Conservation (phyloP, 1,139 yeast species). For the Taphrina populina region DNA sequence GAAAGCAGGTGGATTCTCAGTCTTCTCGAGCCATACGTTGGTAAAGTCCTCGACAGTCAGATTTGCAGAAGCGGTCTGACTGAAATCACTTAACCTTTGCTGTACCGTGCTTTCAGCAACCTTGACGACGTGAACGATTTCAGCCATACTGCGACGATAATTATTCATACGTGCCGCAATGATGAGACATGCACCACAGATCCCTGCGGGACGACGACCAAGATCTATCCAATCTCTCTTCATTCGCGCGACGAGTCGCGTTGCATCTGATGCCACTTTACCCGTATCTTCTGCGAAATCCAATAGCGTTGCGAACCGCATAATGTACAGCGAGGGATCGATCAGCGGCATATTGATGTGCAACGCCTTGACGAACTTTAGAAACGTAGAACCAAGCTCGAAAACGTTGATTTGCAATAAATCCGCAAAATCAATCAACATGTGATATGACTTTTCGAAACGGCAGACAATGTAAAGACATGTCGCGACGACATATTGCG, state of each 20-base stretch:
- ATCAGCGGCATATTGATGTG: constrained; percentile 77
- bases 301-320: constrained; percentile 84
- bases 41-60: constrained; percentile 75
- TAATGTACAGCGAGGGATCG: constrained; percentile 90
- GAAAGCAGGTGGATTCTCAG: constrained; percentile 80
- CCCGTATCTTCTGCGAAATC: constrained; percentile 62
- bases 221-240: constrained; percentile 91
- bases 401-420: constrained; percentile 86
- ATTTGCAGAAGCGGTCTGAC: constrained; percentile 68
- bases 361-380: constrained; percentile 80
- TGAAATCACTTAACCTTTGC: constrained; percentile 82
- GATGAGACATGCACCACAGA: constrained; percentile 93
- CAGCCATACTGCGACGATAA: constrained; percentile 84
- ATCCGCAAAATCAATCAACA: constrained; percentile 92
- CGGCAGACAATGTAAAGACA: constrained; percentile 94
- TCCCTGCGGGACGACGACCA: constrained; percentile 97
- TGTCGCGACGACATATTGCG: constrained; percentile 92
- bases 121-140: constrained; percentile 91
- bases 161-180: constrained; percentile 96
- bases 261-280: constrained; percentile 82
- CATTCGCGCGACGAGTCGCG: constrained; percentile 84
- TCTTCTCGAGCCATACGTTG: constrained; percentile 51
- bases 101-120: constrained; percentile 93
- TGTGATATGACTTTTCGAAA: constrained; percentile 83
- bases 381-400: constrained; percentile 91